These are phyloP conservation scores for Arthrobotrys sphaeroides DNA, from an alignment of 2,329 filamentous ascomycete species.

Conservation along the genomic window DNA sequence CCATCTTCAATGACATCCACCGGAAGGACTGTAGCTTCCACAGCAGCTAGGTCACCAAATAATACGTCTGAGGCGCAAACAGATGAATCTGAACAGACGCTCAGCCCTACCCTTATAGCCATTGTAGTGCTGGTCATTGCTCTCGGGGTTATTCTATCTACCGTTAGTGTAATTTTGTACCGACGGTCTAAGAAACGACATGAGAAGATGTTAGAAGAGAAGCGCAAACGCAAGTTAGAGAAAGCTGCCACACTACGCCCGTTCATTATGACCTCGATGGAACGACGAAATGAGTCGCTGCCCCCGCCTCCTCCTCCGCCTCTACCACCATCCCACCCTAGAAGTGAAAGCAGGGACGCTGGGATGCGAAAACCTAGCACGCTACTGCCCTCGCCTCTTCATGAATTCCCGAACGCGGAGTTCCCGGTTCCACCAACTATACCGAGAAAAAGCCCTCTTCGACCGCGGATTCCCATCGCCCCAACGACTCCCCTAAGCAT, in stretches of 20 bases:
- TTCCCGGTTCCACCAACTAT: constrained; percentile 25
- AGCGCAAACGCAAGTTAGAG: not conserved
- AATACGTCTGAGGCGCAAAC: not conserved
- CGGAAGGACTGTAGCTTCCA: not conserved
- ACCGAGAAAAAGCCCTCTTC: constrained; percentile 14
- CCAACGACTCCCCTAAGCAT: constrained; percentile 1
- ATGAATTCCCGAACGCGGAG: constrained; percentile 28
- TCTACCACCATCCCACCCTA: not conserved
- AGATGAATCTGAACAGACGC: not conserved
- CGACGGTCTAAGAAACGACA: constrained; percentile 26
- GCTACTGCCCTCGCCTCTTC: constrained; percentile 39
- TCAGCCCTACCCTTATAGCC: constrained; percentile 30
- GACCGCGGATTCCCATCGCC: not conserved
- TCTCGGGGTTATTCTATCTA: constrained; percentile 21
- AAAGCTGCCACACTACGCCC: not conserved
- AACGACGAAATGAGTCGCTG: not conserved
- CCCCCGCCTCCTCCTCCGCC: not conserved
- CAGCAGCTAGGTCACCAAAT: not conserved
- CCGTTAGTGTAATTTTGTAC: constrained; percentile 24
- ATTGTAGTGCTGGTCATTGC: constrained; percentile 29
- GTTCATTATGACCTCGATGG: not conserved
- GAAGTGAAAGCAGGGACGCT: not conserved
- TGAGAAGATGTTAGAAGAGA: not conserved
- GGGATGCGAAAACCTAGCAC: constrained; percentile 29
- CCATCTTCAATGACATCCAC: constrained; percentile 2